Percentiles rank a stretch among this genome's conserved stretches.
Evolutionary conservation across 2,329 filamentous ascomycete genomes (phyloP).

Genomic region (Myrmaecium sp.): DNA sequence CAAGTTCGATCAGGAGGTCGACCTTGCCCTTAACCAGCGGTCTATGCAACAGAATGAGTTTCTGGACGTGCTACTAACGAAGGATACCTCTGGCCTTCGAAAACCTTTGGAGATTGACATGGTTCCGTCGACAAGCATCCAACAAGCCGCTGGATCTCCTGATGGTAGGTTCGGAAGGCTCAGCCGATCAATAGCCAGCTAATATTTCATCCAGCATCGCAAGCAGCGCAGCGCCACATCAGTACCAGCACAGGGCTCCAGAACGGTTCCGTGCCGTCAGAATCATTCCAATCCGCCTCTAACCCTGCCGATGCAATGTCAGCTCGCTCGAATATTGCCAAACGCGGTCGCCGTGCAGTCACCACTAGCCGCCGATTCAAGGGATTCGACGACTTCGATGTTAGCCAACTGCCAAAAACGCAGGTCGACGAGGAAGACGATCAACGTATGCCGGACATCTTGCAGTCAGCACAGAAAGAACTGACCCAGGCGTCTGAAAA

Average conservation of each 20-base stretch:
- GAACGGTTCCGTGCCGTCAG: too few relatives aligned
- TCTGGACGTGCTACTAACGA: slow-evolving; percentile 71
- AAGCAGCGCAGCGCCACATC: too few relatives aligned
- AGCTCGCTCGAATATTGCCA: too few relatives aligned
- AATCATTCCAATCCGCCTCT: too few relatives aligned
- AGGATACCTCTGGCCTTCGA: slow-evolving; percentile 56
- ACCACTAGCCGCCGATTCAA: slow-evolving; percentile 45
- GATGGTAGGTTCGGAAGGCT: too few relatives aligned
- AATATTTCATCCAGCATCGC: neutral
- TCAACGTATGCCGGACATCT: slow-evolving; percentile 1
- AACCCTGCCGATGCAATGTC: too few relatives aligned
- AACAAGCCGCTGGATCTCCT: too few relatives aligned
- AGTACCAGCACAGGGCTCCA: too few relatives aligned
- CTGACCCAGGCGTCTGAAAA: too few relatives aligned
- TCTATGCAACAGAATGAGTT: slow-evolving; percentile 84
- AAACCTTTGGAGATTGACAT: slow-evolving; percentile 42
- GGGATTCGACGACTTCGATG: slow-evolving; percentile 49
- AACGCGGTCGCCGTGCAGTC: slow-evolving; percentile 18
- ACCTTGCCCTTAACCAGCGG: slow-evolving; percentile 58
- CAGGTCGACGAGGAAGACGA: neutral
- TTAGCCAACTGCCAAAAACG: slow-evolving; percentile 1
- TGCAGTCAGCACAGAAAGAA: too few relatives aligned
- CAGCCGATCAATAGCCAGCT: neutral
- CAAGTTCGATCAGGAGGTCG: slow-evolving; percentile 51
- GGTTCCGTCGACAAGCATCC: too few relatives aligned